A percentile compares a stretch with the other conserved stretches of the same genome.
phyloP scores from a whole-genome alignment of 257 asterid genomes.

The Primulina eburnea region DNA sequence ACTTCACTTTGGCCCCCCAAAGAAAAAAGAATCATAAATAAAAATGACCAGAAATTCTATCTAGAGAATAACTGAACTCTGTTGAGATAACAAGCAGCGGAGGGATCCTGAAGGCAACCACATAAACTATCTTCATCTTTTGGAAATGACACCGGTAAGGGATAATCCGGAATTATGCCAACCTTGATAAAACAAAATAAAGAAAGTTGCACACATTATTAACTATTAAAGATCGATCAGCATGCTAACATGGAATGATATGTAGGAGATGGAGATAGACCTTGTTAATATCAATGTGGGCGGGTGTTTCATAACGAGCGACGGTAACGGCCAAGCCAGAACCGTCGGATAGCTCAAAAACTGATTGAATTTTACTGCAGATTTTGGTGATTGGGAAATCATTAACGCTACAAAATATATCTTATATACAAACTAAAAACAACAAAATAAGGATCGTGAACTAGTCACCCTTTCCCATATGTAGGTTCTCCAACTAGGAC shows the following conservation, averaged over 20 bases:
- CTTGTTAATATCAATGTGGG: constrained; percentile 91
- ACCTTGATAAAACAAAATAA: constrained; percentile 37
- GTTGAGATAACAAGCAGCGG: constrained; percentile 71
- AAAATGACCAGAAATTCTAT: constrained; percentile 22
- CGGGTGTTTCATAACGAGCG: constrained; percentile 96
- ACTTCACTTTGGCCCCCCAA: constrained; percentile 15
- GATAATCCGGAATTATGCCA: constrained; percentile 81
- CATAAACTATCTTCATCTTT: constrained; percentile 80
- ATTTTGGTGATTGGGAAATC: constrained; percentile 6
- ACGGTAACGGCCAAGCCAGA: constrained; percentile 95
- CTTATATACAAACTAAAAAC: constrained; percentile 2
- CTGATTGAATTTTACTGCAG: constrained; percentile 91
- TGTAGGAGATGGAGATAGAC: constrained; percentile 36
- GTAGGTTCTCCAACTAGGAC: constrained; percentile 85
- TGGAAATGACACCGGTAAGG: constrained; percentile 81
- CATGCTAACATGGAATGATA: neutral
- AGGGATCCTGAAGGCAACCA: constrained; percentile 78
- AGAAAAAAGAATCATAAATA: constrained; percentile 27
- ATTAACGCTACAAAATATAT: constrained; percentile 7
- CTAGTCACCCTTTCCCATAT: constrained; percentile 84
- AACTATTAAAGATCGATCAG: neutral
- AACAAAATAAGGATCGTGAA: neutral
- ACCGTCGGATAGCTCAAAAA: constrained; percentile 92
- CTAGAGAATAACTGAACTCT: constrained; percentile 57
- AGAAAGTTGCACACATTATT: neutral